phyloP scores from a whole-genome alignment of 306 rosid species.

The Begonia masoniana region DNA sequence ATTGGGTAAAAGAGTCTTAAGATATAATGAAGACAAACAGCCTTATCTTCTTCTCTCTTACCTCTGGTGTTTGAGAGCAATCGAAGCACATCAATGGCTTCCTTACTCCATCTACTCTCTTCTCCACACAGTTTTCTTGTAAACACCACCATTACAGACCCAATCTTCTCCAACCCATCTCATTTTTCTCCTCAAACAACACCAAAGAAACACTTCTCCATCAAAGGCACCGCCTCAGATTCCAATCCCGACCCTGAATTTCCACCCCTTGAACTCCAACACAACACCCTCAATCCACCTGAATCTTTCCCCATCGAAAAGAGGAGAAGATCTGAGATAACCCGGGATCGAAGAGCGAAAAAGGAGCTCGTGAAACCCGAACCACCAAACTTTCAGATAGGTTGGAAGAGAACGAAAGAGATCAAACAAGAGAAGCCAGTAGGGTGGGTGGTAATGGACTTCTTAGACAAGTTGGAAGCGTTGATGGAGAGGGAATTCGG shows the following conservation, averaged over 20 bases:
- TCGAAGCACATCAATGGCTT: constrained; percentile 45
- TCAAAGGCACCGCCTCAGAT: constrained; percentile 23
- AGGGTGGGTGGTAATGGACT: constrained; percentile 69
- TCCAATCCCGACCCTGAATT: constrained; percentile 23
- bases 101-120: constrained; percentile 25
- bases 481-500: constrained; percentile 76
- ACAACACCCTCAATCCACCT: constrained; percentile 41
- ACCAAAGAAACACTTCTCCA: constrained; percentile 20
- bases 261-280: constrained; percentile 33
- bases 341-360: constrained; percentile 25
- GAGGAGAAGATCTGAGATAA: constrained; percentile 67
- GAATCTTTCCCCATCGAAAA: constrained; percentile 68
- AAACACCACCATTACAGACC: constrained; percentile 1
- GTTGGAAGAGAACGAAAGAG: constrained; percentile 89
- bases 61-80: neutral
- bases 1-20: too few relatives aligned
- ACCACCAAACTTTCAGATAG: constrained; percentile 76
- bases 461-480: constrained; percentile 66
- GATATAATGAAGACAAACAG: neutral
- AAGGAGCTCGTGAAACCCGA: constrained; percentile 28
- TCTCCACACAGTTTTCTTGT: constrained; percentile 14
- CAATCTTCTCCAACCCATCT: constrained; percentile 17
- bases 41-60: constrained; percentile 27
- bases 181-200: constrained; percentile 10
- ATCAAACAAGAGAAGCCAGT: constrained; percentile 57